Evolutionary conservation across 371 early-diverging fungal species (phyloP), one percentile per base, ranked within the genome.

Genomic region (Catenaria anguillulae): DNA sequence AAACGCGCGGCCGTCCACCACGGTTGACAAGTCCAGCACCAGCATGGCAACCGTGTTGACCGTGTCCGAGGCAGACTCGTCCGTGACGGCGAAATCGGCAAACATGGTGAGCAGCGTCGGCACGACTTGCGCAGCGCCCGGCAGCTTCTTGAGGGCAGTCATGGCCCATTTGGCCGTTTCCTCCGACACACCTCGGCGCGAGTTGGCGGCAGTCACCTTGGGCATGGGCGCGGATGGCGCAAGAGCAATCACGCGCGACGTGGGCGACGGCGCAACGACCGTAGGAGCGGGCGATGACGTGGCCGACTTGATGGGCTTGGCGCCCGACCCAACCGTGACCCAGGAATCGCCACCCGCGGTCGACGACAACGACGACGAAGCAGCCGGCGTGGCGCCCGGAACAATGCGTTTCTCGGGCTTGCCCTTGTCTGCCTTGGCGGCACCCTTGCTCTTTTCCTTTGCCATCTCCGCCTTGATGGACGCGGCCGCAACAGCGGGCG

Each of bases 1-100:
- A 21, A 58, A 58, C 42, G n/a, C 42, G 43, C 58, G 58, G 8
- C 36, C 33, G 31, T 58, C 58, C 29, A 58, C 31, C 24, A 17
- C 8, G 17, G 58, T 58, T 31, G 58, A 58, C n/a, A 58, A 29
- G 1, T 36, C 24, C 12, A 58, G 17, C 1, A 58, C 31, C 29
- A 58, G 8, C 0, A 10, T 21, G 1, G 36, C 40, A 6, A 58
- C 31, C 34, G 26, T 6, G 13, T 35, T 31, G 15, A 29, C 26
- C 15, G 58, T 58, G 2, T 12, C 26, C 36, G 58, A 33, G 17
- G 43, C 58, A 24, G 33, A 6, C 6, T 33, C 58, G 43, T 58
- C 58, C 10, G n/a, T 21, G n/a, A 58, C 36, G 26, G 35, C n/a
- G 31, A 58, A 58, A 6, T 58, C 58, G 19, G 26, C 40, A 8